These are phyloP conservation scores for Xylariales sp. DNA, from an alignment of 2,329 filamentous ascomycete species.

Conservation along the genomic window DNA sequence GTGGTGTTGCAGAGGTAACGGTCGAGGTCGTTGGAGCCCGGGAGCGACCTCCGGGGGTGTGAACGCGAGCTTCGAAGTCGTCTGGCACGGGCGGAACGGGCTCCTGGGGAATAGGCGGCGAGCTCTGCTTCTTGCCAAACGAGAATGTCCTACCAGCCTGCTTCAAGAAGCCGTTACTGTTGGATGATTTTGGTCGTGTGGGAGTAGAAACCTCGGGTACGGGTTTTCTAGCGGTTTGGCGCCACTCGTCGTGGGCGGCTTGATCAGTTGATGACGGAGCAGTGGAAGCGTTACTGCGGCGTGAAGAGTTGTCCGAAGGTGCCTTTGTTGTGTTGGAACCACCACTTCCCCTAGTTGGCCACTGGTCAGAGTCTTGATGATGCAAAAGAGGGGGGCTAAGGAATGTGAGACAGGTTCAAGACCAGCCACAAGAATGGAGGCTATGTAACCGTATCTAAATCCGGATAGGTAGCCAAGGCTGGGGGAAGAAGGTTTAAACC, in stretches of 20 bases:
- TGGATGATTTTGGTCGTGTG: conserved; percentile 42
- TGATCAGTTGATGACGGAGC: conserved; percentile 53
- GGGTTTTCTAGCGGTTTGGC: conserved; percentile 29
- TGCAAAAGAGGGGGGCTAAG: neutral
- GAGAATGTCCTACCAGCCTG: conserved; percentile 56
- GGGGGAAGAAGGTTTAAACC: no score
- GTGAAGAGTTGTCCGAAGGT: conserved; percentile 56
- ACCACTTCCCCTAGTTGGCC: conserved; percentile 49
- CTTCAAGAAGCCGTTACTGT: conserved; percentile 48
- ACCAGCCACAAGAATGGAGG: neutral
- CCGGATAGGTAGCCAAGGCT: conserved; percentile 8
- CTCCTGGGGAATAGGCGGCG: conserved; percentile 31
- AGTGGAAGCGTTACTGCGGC: conserved; percentile 59
- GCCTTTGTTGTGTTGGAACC: conserved; percentile 59
- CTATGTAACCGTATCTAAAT: neutral
- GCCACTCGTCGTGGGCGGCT: conserved; percentile 35
- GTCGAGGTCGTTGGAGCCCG: conserved; percentile 53
- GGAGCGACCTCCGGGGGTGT: conserved; percentile 28
- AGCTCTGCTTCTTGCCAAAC: conserved; percentile 53
- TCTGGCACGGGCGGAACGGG: conserved; percentile 32
- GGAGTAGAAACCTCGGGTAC: conserved; percentile 34
- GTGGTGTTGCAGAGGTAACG: conserved; percentile 47
- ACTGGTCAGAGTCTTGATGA: conserved; percentile 29
- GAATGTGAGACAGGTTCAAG: neutral
- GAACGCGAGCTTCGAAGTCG: conserved; percentile 16